Conservation (phyloP, 169 alveolate species). For the Babesia bigemina region DNA sequence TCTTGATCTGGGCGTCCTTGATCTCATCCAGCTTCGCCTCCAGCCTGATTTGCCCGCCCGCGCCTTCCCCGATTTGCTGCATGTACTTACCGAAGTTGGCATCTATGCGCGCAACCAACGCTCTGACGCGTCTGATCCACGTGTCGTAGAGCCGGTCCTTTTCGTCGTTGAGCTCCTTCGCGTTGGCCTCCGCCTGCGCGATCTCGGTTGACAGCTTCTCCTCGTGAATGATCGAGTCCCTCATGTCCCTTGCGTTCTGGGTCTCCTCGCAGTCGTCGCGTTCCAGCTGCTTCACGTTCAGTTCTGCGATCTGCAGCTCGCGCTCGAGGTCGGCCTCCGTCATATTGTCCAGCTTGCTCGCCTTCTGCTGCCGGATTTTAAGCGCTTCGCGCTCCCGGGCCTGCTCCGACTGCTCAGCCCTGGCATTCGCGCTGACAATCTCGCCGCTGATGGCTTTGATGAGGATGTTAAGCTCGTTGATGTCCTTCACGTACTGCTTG, state of each 20-base stretch:
- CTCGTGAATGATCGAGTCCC: constrained; percentile 43
- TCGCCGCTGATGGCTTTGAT: constrained; percentile 54
- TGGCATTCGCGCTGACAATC: constrained; percentile 9
- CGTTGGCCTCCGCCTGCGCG: constrained; percentile 38
- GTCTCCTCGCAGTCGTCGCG: constrained; percentile 65
- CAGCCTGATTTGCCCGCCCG: constrained; percentile 71
- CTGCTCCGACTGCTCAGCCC: not conserved
- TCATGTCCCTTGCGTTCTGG: constrained; percentile 62
- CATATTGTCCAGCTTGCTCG: constrained; percentile 37
- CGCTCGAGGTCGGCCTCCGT: constrained; percentile 60
- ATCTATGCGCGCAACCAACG: constrained; percentile 61
- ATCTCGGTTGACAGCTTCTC: constrained; percentile 53
- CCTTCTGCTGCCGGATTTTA: constrained; percentile 39
- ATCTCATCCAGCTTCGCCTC: constrained; percentile 66
- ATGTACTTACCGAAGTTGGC: constrained; percentile 67
- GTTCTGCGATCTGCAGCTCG: constrained; percentile 67
- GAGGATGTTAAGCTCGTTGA: constrained; percentile 53
- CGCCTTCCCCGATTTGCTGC: constrained; percentile 67
- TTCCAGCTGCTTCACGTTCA: constrained; percentile 61
- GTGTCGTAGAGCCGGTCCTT: constrained; percentile 16
- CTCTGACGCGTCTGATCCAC: constrained; percentile 65
- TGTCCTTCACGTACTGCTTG: constrained; percentile 30
- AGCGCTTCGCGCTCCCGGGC: constrained; percentile 27
- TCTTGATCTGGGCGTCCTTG: constrained; percentile 65
- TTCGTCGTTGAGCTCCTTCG: not conserved